Base-by-base conservation (phyloP, 2,329 filamentous ascomycete species). In the Cercospora brassicicola region DNA sequence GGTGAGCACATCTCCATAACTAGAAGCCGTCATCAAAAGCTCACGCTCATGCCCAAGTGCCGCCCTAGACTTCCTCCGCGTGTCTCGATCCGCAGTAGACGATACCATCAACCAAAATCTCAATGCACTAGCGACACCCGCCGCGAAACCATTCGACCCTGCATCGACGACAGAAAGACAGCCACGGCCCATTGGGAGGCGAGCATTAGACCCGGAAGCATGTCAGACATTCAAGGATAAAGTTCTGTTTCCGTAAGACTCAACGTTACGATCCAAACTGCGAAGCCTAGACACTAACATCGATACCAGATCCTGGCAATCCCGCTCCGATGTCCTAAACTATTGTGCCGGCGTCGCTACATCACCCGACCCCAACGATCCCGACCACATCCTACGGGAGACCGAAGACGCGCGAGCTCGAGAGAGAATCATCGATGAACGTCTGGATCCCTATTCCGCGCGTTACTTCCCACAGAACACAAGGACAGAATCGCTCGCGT, bases 71-170 rank as follows among this genome's bases (percentile, higher is more conserved):
- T 99, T 99, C 79, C 86, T 99, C 23, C 91, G 93, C 45, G 81
- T 95, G 72, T 97, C 94, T 9, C 89, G 95, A 71, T 85, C 88
- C 62, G 88, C 91, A 59, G 90, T 97, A 76, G 95, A 99, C 81
- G 95, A 99, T 81, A 93, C 91, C 55, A 98, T 99, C 76, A 89
- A 89, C 0, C 94, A 97, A 77, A 94, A 96, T 76, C 88, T 99
- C 69, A 98, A 98, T 82, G 92, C 93, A 1, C 86, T 98, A 42
- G 82, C 92, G 55, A 94, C 90, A 0, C 94, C 94, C 0, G 86
- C 91, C 11, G 83, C 84, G 55, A 80, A 81, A 45, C 88, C 89
- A 15, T 98, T 97, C 80, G 91, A 97, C 77, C 91, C 94, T 0
- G 82, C 85, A 0, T 94, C 92, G 0, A 96, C 93, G 0, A 87